These are phyloP conservation scores for Aspergillus tanneri DNA, from an alignment of 2,329 filamentous ascomycete genomes.

Conservation along the genomic window DNA sequence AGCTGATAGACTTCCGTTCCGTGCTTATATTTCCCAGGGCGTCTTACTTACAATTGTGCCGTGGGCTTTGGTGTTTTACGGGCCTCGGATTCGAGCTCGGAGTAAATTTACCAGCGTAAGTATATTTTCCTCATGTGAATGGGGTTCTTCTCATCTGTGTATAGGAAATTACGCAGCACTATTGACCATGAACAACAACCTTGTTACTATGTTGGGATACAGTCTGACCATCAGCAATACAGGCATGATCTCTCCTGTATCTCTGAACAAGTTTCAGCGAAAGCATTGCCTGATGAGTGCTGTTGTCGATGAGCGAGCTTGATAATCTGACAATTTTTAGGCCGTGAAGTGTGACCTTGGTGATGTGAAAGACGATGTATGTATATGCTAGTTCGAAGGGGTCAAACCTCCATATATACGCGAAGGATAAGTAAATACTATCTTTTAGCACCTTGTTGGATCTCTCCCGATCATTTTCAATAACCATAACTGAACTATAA, in stretches of 20 bases:
- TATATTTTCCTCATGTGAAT: not conserved
- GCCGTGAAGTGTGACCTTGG: no score
- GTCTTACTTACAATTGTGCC: conserved; percentile 69
- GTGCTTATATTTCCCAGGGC: conserved; percentile 30
- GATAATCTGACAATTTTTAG: no score
- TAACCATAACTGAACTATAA: not conserved
- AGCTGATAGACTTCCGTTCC: not conserved
- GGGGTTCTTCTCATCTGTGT: conserved; percentile 1
- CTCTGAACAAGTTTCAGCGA: no score
- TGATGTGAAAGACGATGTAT: no score
- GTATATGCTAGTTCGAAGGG: no score
- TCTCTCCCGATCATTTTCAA: not conserved
- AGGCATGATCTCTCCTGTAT: not conserved
- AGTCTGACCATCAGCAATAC: no score
- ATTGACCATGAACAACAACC: conserved; percentile 2
- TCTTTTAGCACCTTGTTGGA: not conserved
- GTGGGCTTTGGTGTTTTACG: conserved; percentile 77
- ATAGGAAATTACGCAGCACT: conserved; percentile 20
- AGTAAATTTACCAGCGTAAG: conserved; percentile 70
- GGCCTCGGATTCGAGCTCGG: conserved; percentile 69
- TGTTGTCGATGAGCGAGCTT: no score
- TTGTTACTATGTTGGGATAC: no score
- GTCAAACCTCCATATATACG: no score
- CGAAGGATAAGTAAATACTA: no score
- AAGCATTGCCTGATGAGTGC: no score